Percentiles rank a stretch among this genome's conserved stretches.
Evolutionary conservation across 2,329 filamentous ascomycete genomes (phyloP).

Genomic region (Aspergillus spinulosporus): DNA sequence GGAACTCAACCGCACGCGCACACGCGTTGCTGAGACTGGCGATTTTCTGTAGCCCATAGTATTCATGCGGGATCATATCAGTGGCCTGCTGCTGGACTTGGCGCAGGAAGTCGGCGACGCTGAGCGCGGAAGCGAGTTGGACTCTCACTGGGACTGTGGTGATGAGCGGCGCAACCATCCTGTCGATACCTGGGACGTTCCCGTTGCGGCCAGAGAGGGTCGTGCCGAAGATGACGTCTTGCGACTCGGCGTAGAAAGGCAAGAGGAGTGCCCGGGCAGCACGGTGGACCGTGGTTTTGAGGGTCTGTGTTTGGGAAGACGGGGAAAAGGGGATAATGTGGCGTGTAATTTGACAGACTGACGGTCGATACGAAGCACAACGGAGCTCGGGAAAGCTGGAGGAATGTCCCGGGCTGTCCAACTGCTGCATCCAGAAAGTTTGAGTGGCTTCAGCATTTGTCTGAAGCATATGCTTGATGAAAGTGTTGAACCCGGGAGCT

Average conservation of each 20-base stretch:
- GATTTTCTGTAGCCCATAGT: background rate
- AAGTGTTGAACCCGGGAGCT: background rate
- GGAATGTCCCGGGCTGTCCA: background rate
- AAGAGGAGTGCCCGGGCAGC: background rate
- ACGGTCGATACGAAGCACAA: background rate
- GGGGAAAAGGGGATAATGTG: background rate
- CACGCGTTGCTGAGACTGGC: background rate
- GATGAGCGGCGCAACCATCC: background rate
- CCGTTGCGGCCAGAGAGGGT: background rate
- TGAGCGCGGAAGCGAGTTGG: background rate
- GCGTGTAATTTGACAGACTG: background rate
- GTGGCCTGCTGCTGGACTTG: background rate
- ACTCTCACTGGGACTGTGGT: background rate
- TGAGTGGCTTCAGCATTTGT: background rate
- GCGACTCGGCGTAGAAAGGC: background rate
- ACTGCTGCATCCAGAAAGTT: background rate
- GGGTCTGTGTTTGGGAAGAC: background rate
- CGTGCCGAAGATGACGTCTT: background rate
- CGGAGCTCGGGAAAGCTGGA: background rate
- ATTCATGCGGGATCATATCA: slow-evolving; percentile 2
- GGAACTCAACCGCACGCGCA: background rate
- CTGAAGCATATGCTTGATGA: background rate
- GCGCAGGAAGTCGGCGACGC: background rate
- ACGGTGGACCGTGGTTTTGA: background rate
- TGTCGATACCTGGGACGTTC: background rate